Evolutionary conservation across 106 monocot species (phyloP).

Genomic region (Platanthera zijinensis): DNA sequence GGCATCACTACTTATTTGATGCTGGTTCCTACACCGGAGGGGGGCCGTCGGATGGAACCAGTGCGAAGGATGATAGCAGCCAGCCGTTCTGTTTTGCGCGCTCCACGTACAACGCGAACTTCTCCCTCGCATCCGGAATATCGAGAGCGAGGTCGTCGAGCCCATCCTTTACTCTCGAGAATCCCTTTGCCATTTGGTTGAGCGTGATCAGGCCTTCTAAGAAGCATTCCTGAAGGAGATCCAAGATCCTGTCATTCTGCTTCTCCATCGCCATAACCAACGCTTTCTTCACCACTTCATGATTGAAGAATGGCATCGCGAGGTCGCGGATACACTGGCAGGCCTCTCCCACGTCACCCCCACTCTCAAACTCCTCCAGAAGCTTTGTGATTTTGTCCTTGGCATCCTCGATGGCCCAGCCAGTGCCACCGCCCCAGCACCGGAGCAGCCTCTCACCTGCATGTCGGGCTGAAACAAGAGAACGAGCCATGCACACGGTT

Average conservation of each 20-base stretch:
- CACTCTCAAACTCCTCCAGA: conserved; percentile 80
- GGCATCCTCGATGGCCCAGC: conserved; percentile 91
- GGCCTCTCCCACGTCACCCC: conserved; percentile 81
- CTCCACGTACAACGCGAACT: conserved; percentile 46
- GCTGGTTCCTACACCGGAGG: not conserved
- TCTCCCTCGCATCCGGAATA: conserved; percentile 73
- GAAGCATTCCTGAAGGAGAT: conserved; percentile 73
- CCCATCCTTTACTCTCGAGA: conserved; percentile 71
- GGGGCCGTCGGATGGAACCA: not conserved
- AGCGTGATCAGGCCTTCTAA: conserved; percentile 85
- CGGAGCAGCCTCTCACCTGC: conserved; percentile 84
- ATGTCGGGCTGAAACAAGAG: conserved; percentile 75
- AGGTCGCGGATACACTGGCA: conserved; percentile 89
- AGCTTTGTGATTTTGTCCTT: conserved; percentile 93
- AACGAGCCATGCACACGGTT: conserved; percentile 66
- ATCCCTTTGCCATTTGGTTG: conserved; percentile 92
- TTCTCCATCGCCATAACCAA: conserved; percentile 96
- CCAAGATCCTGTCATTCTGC: conserved; percentile 69
- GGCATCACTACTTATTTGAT: not conserved
- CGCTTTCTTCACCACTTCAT: conserved; percentile 90
- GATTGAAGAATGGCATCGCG: conserved; percentile 89
- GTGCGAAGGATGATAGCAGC: conserved; percentile 36
- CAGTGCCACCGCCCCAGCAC: conserved; percentile 90
- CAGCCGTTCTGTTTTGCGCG: conserved; percentile 55
- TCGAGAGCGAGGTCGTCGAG: conserved; percentile 91